Percentiles rank a stretch among this genome's conserved stretches.
phyloP scores from a whole-genome alignment of 768 basidiomycete species.

The Pleurotus sapidus region DNA sequence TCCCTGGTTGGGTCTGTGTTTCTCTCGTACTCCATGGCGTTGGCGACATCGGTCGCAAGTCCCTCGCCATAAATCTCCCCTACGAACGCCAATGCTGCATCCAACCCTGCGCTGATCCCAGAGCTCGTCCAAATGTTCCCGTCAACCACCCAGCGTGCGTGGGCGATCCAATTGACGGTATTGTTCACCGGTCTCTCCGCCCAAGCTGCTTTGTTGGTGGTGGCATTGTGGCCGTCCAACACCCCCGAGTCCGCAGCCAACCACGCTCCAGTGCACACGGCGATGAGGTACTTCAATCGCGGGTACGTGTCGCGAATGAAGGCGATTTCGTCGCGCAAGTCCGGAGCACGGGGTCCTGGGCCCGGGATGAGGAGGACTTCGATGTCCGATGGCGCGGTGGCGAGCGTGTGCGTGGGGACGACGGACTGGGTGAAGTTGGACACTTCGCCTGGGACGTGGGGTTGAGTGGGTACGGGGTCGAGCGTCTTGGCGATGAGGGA shows the following conservation, averaged over 20 bases:
- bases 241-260: slow-evolving; percentile 36
- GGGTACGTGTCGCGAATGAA: slow-evolving; percentile 32
- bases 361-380: slow-evolving; percentile 34
- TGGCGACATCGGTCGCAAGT: slow-evolving; percentile 25
- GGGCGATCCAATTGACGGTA: slow-evolving; percentile 38
- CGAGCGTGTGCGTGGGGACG: slow-evolving; percentile 37
- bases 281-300: slow-evolving; percentile 34
- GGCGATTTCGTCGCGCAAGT: slow-evolving; percentile 22
- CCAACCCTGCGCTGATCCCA: slow-evolving; percentile 43
- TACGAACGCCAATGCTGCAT: slow-evolving; percentile 34
- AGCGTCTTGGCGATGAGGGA: slow-evolving; percentile 22
- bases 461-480: slow-evolving; percentile 25
- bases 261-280: slow-evolving; percentile 41
- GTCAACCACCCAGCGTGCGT: slow-evolving; percentile 46
- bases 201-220: slow-evolving; percentile 40
- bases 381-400: slow-evolving; percentile 25
- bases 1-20: slow-evolving; percentile 34
- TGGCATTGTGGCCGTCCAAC: slow-evolving; percentile 39
- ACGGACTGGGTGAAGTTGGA: slow-evolving; percentile 30
- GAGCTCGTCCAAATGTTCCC: slow-evolving; percentile 49
- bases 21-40: slow-evolving; percentile 36
- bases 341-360: slow-evolving; percentile 21
- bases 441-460: background rate
- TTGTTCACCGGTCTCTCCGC: slow-evolving; percentile 17
- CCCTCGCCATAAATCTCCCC: slow-evolving; percentile 32